These are phyloP conservation scores for Hymenoscyphus occultus DNA, from an alignment of 2,329 filamentous ascomycete genomes.

Conservation along the genomic window DNA sequence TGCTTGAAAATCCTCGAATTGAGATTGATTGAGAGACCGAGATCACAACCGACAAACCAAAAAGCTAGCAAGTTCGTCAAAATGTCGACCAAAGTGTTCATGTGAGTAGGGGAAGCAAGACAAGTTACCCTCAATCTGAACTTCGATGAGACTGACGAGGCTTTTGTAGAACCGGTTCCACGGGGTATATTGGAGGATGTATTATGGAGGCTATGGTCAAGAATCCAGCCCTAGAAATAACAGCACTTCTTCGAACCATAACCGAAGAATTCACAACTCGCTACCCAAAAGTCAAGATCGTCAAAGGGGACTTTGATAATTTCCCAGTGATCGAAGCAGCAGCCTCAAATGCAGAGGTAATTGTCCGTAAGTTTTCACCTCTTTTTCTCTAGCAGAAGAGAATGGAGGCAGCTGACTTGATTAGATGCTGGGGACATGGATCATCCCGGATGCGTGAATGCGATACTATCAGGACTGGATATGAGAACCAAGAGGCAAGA, in stretches of 20 bases:
- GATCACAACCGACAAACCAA: too few species aligned
- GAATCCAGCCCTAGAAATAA: not conserved
- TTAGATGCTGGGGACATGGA: not conserved
- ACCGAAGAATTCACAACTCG: not conserved
- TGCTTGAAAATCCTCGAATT: not conserved
- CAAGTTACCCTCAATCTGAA: not conserved
- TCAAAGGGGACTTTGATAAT: not conserved
- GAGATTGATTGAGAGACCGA: too few species aligned
- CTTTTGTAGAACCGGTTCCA: not conserved
- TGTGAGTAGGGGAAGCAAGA: not conserved
- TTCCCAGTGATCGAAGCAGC: not conserved
- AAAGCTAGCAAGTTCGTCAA: not conserved
- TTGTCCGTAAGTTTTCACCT: not conserved
- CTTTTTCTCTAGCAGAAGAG: not conserved
- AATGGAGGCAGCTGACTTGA: not conserved
- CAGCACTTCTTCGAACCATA: not conserved
- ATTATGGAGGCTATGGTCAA: not conserved
- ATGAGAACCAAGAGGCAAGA: not conserved
- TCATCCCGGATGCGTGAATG: not conserved
- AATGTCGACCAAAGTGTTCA: not conserved
- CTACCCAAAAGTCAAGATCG: not conserved
- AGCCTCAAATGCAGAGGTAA: not conserved
- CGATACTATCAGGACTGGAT: not conserved
- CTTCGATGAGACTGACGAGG: not conserved
- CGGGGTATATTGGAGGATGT: not conserved